Evolutionary conservation across 140 eudicot species (phyloP).

Genomic region (Bidens hawaiensis): DNA sequence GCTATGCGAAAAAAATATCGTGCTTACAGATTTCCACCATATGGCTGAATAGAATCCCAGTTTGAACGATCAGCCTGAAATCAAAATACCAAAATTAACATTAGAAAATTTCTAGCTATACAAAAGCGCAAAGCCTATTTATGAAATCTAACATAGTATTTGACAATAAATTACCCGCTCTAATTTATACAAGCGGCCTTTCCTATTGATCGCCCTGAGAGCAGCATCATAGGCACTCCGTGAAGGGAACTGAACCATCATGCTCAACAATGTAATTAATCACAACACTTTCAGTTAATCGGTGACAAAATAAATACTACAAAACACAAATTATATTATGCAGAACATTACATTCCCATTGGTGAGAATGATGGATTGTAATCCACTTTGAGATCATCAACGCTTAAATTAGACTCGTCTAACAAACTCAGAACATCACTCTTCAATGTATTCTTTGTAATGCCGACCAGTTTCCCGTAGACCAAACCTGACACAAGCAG

Average conservation of each 20-base stretch:
- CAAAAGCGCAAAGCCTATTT: not conserved
- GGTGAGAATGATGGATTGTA: slow-evolving; percentile 37
- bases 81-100: slow-evolving; percentile 5
- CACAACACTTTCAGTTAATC: slow-evolving; percentile 1
- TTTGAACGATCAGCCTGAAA: slow-evolving; percentile 42
- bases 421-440: slow-evolving; percentile 56
- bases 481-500: slow-evolving; percentile 34
- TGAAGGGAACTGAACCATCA: slow-evolving; percentile 66
- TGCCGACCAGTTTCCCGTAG: slow-evolving; percentile 50
- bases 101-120: not conserved
- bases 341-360: slow-evolving; percentile 51
- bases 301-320: not conserved
- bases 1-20: not conserved
- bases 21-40: slow-evolving; percentile 69
- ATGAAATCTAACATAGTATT: not conserved
- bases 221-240: slow-evolving; percentile 46
- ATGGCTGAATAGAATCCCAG: slow-evolving; percentile 51
- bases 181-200: slow-evolving; percentile 48
- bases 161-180: slow-evolving; percentile 35
- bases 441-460: slow-evolving; percentile 45
- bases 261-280: slow-evolving; percentile 24
- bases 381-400: slow-evolving; percentile 53
- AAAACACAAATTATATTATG: not conserved
- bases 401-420: slow-evolving; percentile 46
- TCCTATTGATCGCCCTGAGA: slow-evolving; percentile 30